Percentiles rank a stretch among this genome's conserved stretches.
Evolutionary conservation across 192 early-diverging fungal species (phyloP).

Genomic region (Geosiphon pyriformis): DNA sequence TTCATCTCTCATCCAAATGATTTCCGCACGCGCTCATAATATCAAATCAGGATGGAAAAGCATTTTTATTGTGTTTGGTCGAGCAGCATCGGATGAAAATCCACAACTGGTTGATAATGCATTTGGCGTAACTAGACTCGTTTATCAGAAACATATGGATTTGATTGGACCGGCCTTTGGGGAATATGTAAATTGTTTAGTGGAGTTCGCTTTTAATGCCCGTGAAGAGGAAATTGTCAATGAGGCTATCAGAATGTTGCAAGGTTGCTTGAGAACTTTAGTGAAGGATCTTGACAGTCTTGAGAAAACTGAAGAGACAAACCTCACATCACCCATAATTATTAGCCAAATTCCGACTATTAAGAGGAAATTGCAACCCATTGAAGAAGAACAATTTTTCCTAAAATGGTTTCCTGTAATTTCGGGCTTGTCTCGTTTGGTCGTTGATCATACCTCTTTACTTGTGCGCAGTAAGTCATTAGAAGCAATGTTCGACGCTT

Average conservation of each 20-base stretch:
- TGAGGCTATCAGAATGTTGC: slow-evolving; percentile 53
- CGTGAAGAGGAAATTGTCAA: slow-evolving; percentile 39
- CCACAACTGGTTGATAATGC: slow-evolving; percentile 43
- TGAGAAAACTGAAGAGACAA: slow-evolving; percentile 31
- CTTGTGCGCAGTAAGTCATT: slow-evolving; percentile 53
- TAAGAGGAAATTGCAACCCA: slow-evolving; percentile 27
- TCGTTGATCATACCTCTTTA: slow-evolving; percentile 40
- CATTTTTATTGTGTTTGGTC: slow-evolving; percentile 58
- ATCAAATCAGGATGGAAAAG: slow-evolving; percentile 83
- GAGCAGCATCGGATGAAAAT: slow-evolving; percentile 60
- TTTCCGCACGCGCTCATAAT: slow-evolving; percentile 63
- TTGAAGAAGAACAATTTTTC: slow-evolving; percentile 43
- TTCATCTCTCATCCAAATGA: slow-evolving; percentile 69
- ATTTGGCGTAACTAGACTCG: slow-evolving; percentile 37
- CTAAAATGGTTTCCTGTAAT: slow-evolving; percentile 47
- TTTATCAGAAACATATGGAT: slow-evolving; percentile 41
- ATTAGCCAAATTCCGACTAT: slow-evolving; percentile 44
- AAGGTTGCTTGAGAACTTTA: slow-evolving; percentile 37
- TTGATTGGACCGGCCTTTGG: slow-evolving; percentile 43
- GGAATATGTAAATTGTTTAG: slow-evolving; percentile 44
- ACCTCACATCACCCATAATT: slow-evolving; percentile 56
- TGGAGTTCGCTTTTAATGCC: slow-evolving; percentile 45
- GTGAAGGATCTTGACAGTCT: slow-evolving; percentile 29
- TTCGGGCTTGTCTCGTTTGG: slow-evolving; percentile 40
- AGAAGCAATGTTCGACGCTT: slow-evolving; percentile 77